Evolutionary conservation across 192 early-diverging fungal species (phyloP).

Genomic region (Coemansia sp.): DNA sequence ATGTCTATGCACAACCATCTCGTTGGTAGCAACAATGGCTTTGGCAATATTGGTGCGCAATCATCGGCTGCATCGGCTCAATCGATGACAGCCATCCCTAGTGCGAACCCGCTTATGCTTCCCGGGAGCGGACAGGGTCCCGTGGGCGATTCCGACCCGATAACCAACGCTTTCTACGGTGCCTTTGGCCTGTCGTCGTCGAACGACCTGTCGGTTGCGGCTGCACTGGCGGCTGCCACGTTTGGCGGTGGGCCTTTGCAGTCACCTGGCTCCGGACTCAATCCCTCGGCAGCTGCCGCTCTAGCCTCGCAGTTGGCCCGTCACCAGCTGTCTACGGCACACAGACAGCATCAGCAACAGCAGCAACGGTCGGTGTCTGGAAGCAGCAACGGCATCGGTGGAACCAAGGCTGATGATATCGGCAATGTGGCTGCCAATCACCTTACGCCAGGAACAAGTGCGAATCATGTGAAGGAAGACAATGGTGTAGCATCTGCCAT

Average conservation of each 20-base stretch:
- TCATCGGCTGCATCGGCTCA: background rate
- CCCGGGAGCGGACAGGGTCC: slow-evolving; percentile 51
- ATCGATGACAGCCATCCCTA: slow-evolving; percentile 35
- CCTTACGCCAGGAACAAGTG: background rate
- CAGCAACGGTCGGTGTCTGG: background rate
- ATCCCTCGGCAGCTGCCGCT: slow-evolving; percentile 25
- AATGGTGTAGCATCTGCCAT: background rate
- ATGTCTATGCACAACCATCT: background rate
- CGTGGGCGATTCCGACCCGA: slow-evolving; percentile 31
- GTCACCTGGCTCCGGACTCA: slow-evolving; percentile 16
- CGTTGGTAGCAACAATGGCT: background rate
- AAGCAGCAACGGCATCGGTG: background rate
- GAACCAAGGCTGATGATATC: slow-evolving; percentile 3
- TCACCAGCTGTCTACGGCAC: slow-evolving; percentile 31
- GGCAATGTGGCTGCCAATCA: slow-evolving; percentile 2
- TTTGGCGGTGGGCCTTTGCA: slow-evolving; percentile 5
- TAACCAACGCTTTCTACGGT: slow-evolving; percentile 50
- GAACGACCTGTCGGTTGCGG: slow-evolving; percentile 17
- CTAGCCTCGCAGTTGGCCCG: slow-evolving; percentile 37
- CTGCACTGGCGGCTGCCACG: slow-evolving; percentile 7
- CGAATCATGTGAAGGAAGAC: background rate
- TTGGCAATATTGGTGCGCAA: background rate
- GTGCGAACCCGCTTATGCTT: slow-evolving; percentile 53
- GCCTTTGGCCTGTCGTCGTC: slow-evolving; percentile 40
- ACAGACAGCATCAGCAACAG: slow-evolving; percentile 5